phyloP scores from a whole-genome alignment of 176 grass and related monocot species.

The Triticum dicoccoides region DNA sequence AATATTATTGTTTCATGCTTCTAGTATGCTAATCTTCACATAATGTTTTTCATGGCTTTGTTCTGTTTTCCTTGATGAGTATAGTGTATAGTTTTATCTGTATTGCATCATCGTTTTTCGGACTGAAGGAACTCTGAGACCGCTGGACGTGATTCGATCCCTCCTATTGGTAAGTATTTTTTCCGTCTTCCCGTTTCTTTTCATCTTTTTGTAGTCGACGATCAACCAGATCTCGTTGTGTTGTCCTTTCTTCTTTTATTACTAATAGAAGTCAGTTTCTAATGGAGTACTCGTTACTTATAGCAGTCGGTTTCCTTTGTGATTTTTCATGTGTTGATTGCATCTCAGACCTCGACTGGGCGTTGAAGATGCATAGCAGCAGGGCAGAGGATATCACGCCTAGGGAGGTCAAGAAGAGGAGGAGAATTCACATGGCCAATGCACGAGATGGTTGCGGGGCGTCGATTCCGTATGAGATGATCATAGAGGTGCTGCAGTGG shows the following conservation, averaged over 20 bases:
- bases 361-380: neutral
- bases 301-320: too few species aligned
- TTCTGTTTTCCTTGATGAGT: too few species aligned
- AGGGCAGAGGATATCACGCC: neutral
- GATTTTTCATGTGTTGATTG: too few species aligned
- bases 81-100: too few species aligned
- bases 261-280: too few species aligned
- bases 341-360: neutral
- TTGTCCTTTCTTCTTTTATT: neutral
- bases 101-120: too few species aligned
- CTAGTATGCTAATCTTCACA: too few species aligned
- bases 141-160: neutral
- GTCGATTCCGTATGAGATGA: neutral
- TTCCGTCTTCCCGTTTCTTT: neutral
- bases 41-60: too few species aligned
- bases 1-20: too few species aligned
- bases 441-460: neutral
- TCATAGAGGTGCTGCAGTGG: conserved; percentile 17
- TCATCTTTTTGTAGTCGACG: neutral
- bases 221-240: neutral
- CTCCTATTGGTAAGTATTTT: neutral
- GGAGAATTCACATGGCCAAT: neutral
- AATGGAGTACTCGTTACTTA: too few species aligned
- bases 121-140: neutral
- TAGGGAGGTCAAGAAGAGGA: neutral